A percentile compares a stretch with the other conserved stretches of the same genome.
Conservation (phyloP, 2,329 filamentous ascomycete genomes). For the Arachnopeziza araneosa region DNA sequence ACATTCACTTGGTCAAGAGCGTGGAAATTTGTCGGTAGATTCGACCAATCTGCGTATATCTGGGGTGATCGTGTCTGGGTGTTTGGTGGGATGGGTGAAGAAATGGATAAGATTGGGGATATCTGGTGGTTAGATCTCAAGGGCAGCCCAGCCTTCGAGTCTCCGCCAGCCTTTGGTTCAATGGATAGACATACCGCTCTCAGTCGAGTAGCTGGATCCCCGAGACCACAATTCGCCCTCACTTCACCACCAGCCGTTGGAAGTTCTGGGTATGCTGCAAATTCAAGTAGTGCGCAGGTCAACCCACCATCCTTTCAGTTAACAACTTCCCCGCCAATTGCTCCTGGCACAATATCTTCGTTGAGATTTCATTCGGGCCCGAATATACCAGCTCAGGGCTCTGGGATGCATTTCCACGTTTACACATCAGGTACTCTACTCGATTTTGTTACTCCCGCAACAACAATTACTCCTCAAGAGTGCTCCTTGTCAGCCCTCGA, state of each 20-base stretch:
- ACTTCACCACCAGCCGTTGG: conserved; percentile 47
- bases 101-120: conserved; percentile 95
- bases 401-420: conserved; percentile 91
- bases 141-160: conserved; percentile 78
- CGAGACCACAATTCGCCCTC: conserved; percentile 47
- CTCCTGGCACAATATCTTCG: conserved; percentile 83
- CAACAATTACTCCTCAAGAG: conserved; percentile 78
- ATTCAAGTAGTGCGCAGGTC: conserved; percentile 61
- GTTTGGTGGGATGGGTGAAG: conserved; percentile 87
- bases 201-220: conserved; percentile 39
- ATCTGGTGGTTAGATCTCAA: conserved; percentile 97
- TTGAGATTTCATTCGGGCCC: conserved; percentile 85
- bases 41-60: conserved; percentile 92
- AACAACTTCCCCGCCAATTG: conserved; percentile 72
- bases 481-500: conserved; percentile 89
- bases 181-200: conserved; percentile 35
- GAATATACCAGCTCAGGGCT: conserved; percentile 80
- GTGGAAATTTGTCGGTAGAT: conserved; percentile 92
- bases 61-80: conserved; percentile 93
- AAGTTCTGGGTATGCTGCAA: conserved; percentile 60
- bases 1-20: conserved; percentile 96
- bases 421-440: conserved; percentile 90
- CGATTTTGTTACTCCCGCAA: conserved; percentile 89
- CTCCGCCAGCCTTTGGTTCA: conserved; percentile 53
- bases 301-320: conserved; percentile 61